A percentile compares a stretch with the other conserved stretches of the same genome.
phyloP scores from a whole-genome alignment of 352 stramenopile species.

The Globisporangium lucens region DNA sequence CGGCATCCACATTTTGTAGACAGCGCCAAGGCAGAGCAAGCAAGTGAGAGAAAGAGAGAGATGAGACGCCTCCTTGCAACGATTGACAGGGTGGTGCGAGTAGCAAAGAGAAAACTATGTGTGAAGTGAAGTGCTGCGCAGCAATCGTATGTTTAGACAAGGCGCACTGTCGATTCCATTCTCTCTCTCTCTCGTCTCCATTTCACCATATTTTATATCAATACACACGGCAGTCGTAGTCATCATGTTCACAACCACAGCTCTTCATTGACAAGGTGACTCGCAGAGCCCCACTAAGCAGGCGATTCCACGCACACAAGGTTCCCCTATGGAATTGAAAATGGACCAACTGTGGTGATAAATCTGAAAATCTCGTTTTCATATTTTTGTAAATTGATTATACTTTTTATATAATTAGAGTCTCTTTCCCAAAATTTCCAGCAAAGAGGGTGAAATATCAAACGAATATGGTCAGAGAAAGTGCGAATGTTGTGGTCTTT shows the following conservation, averaged over 20 bases:
- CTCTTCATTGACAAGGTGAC: background rate
- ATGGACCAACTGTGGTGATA: background rate
- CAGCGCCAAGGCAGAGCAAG: background rate
- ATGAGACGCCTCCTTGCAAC: background rate
- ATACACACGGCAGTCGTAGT: background rate
- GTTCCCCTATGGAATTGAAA: background rate
- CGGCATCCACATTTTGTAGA: slow-evolving; percentile 37
- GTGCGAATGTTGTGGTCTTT: background rate
- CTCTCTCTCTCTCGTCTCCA: background rate
- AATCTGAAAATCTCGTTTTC: background rate
- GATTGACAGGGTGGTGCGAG: background rate
- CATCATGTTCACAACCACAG: background rate
- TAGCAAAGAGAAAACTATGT: background rate
- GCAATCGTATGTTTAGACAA: slow-evolving; percentile 11
- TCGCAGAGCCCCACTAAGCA: too few species aligned
- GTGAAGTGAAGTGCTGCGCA: slow-evolving; percentile 6
- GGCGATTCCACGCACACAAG: background rate
- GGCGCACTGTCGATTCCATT: background rate
- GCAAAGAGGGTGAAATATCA: background rate
- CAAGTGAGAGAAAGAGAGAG: background rate
- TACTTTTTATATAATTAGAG: background rate
- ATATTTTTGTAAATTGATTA: background rate
- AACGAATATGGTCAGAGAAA: background rate
- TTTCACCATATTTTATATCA: background rate
- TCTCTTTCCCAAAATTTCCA: background rate